phyloP scores from a whole-genome alignment of 192 early-diverging fungal species.

The Pilaira anomala region DNA sequence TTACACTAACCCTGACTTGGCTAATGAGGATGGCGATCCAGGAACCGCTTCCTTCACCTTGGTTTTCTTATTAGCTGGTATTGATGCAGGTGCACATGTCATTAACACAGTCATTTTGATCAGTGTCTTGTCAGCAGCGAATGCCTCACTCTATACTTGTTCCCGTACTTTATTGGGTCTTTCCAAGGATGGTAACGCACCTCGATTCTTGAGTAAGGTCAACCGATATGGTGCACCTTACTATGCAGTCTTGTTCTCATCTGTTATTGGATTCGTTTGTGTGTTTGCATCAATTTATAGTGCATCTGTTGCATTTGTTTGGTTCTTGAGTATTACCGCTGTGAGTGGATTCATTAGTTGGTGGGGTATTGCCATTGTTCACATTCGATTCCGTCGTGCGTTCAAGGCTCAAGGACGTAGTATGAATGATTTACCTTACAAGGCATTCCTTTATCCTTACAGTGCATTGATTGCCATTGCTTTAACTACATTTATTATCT shows the following conservation, averaged over 20 bases:
- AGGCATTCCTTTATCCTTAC: constrained; percentile 61
- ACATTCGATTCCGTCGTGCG: constrained; percentile 79
- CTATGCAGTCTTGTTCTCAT: constrained; percentile 46
- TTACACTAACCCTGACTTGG: constrained; percentile 53
- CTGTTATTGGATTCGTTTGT: constrained; percentile 49
- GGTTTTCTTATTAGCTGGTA: constrained; percentile 58
- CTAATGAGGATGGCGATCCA: constrained; percentile 42
- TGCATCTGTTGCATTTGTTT: constrained; percentile 49
- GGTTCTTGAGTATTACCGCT: constrained; percentile 60
- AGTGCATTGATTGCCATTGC: constrained; percentile 62
- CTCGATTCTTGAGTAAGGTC: constrained; percentile 52
- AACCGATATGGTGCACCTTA: constrained; percentile 59
- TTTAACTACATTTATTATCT: constrained; percentile 55
- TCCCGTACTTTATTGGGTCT: constrained; percentile 74
- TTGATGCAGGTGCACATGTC: constrained; percentile 53
- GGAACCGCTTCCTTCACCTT: constrained; percentile 61
- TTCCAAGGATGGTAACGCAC: constrained; percentile 73
- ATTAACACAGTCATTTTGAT: constrained; percentile 67
- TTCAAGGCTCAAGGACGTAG: constrained; percentile 63
- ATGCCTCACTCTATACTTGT: constrained; percentile 79
- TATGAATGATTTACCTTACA: constrained; percentile 61
- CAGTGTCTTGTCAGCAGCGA: constrained; percentile 64
- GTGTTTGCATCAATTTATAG: constrained; percentile 52
- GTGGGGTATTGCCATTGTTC: constrained; percentile 73
- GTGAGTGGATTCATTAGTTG: constrained; percentile 77